A percentile compares a stretch with the other conserved stretches of the same genome.
Conservation (phyloP, 371 early-diverging fungal species). For the Nematocida ironsii region DNA sequence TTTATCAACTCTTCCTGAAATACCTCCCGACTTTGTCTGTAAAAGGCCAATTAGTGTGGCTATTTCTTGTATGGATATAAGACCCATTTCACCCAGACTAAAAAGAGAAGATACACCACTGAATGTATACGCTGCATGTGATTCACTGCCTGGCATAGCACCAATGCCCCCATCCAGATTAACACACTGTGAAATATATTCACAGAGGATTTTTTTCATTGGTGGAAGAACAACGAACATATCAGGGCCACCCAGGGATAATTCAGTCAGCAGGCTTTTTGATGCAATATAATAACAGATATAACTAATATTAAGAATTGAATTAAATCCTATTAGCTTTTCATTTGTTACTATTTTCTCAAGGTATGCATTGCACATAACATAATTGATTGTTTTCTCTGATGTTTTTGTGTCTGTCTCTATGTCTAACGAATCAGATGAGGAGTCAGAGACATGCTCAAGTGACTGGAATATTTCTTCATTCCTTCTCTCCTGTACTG, state of each 20-base stretch:
- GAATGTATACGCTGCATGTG: slow-evolving; percentile 80
- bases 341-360: slow-evolving; percentile 73
- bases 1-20: slow-evolving; percentile 93
- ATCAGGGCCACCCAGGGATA: slow-evolving; percentile 23
- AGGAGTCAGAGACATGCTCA: not conserved
- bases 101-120: slow-evolving; percentile 84
- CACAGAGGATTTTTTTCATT: slow-evolving; percentile 72
- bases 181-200: slow-evolving; percentile 76
- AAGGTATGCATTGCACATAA: slow-evolving; percentile 55
- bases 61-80: slow-evolving; percentile 73
- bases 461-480: slow-evolving; percentile 6
- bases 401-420: not conserved
- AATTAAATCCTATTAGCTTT: slow-evolving; percentile 32
- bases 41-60: slow-evolving; percentile 86
- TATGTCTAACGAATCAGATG: not conserved
- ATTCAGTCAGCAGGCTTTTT: slow-evolving; percentile 18
- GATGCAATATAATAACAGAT: slow-evolving; percentile 38
- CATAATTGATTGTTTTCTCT: slow-evolving; percentile 14
- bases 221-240: slow-evolving; percentile 17
- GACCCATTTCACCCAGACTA: slow-evolving; percentile 76
- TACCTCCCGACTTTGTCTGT: slow-evolving; percentile 84
- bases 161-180: slow-evolving; percentile 97
- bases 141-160: slow-evolving; percentile 81
- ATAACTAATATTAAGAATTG: slow-evolving; percentile 10
- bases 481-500: slow-evolving; percentile 19